Conservation (phyloP, 305 asterid genomes). For the Salvia sclarea region DNA sequence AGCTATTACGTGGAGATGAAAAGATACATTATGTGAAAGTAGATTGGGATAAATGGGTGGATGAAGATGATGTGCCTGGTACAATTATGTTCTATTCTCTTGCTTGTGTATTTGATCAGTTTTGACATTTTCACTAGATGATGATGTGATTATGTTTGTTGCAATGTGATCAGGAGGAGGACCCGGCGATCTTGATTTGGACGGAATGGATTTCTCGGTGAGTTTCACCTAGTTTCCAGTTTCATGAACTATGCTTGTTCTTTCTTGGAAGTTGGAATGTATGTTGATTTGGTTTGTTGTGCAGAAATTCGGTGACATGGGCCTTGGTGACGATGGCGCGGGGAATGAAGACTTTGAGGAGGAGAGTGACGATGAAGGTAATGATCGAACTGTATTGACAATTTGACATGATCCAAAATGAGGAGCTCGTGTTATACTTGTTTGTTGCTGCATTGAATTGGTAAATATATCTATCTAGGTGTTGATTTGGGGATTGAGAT, state of each 20-base stretch:
- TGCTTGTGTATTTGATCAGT: background rate
- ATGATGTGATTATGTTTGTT: conserved; percentile 9
- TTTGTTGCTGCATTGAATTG: background rate
- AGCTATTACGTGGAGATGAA: conserved; percentile 60
- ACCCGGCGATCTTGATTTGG: conserved; percentile 62
- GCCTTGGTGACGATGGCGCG: conserved; percentile 45
- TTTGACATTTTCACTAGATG: background rate
- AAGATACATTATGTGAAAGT: conserved; percentile 80
- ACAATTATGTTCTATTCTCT: background rate
- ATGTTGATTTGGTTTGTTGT: conserved; percentile 6
- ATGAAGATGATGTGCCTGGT: conserved; percentile 82
- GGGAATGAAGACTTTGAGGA: conserved; percentile 66
- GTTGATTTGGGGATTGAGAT: background rate
- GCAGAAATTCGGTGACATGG: conserved; percentile 70
- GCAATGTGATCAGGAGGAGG: conserved; percentile 49
- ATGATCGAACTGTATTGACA: background rate
- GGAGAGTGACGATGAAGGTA: conserved; percentile 81
- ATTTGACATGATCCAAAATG: background rate
- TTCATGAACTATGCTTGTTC: background rate
- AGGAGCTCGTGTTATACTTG: background rate
- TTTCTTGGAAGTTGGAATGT: conserved; percentile 12
- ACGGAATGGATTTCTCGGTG: conserved; percentile 87
- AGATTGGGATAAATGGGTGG: conserved; percentile 96
- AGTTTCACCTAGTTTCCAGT: conserved; percentile 10
- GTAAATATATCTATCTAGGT: background rate